These are phyloP conservation scores for Clohesyomyces aquaticus DNA, from an alignment of 495 filamentous ascomycete species.

Conservation along the genomic window DNA sequence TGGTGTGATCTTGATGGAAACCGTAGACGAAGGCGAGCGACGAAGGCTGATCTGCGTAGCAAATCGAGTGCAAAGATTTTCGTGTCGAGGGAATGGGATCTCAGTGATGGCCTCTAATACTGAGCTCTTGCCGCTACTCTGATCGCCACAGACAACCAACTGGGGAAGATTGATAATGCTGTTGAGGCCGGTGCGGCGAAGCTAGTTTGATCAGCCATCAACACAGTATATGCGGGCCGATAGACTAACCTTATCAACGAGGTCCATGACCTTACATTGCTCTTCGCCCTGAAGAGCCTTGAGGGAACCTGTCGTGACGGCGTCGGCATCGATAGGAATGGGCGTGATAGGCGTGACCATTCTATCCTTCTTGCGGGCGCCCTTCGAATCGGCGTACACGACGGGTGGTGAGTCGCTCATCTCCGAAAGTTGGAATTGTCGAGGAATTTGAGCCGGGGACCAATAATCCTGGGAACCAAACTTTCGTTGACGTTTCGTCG, in stretches of 20 bases:
- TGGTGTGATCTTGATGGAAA: constrained; percentile 43
- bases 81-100: constrained; percentile 68
- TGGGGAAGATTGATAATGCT: constrained; percentile 65
- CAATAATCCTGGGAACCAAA: too few species aligned
- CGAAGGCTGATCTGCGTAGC: constrained; percentile 65
- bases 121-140: constrained; percentile 73
- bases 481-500: too few species aligned
- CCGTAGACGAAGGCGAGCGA: constrained; percentile 37
- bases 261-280: constrained; percentile 54
- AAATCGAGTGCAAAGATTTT: constrained; percentile 68
- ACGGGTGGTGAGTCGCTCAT: background rate
- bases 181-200: constrained; percentile 60
- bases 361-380: background rate
- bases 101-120: constrained; percentile 74
- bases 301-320: constrained; percentile 38
- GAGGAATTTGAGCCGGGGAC: too few species aligned
- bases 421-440: too few species aligned
- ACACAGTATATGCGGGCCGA: background rate
- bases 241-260: constrained; percentile 53
- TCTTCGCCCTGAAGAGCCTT: constrained; percentile 41
- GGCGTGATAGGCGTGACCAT: background rate
- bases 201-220: constrained; percentile 1
- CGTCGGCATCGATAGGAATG: constrained; percentile 7
- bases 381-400: background rate
- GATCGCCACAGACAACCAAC: constrained; percentile 74